phyloP scores from a whole-genome alignment of 108 stramenopile species.

The Parietichytrium sp. region DNA sequence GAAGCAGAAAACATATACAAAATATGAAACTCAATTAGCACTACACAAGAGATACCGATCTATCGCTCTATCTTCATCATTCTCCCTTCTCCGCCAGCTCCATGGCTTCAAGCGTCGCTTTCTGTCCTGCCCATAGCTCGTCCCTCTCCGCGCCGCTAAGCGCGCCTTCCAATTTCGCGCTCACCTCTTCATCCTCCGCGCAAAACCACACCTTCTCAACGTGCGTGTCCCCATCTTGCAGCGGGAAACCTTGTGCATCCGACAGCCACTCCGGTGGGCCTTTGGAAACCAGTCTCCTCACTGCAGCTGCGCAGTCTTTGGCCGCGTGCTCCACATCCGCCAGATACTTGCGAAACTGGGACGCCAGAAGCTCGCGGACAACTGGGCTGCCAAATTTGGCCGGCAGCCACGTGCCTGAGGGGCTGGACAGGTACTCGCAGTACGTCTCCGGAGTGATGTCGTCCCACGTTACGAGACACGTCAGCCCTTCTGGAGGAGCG shows the following conservation, averaged over 20 bases:
- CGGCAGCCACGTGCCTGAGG: not conserved
- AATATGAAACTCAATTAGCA: too few species aligned
- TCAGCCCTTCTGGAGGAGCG: not conserved
- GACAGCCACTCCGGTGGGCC: constrained; percentile 5
- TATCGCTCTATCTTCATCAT: too few species aligned
- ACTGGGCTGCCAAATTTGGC: not conserved
- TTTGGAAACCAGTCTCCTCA: not conserved
- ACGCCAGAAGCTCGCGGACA: not conserved
- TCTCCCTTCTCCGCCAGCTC: constrained; percentile 27
- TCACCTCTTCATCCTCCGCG: not conserved
- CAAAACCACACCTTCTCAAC: constrained; percentile 12
- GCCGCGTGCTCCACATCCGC: constrained; percentile 12
- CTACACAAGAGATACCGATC: too few species aligned
- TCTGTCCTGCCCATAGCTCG: not conserved
- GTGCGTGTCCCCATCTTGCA: not conserved
- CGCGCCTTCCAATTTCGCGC: not conserved
- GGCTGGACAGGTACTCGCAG: constrained; percentile 35
- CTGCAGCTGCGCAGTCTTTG: constrained; percentile 31
- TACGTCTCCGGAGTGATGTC: constrained; percentile 27
- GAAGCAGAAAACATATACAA: too few species aligned
- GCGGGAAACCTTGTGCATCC: not conserved
- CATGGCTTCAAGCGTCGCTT: not conserved
- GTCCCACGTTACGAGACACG: constrained; percentile 18
- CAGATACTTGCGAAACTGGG: not conserved
- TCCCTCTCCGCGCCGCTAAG: not conserved